Evolutionary conservation across 495 filamentous ascomycete species (phyloP), one percentile per base, ranked within the genome.

Genomic region (Terfezia boudieri): DNA sequence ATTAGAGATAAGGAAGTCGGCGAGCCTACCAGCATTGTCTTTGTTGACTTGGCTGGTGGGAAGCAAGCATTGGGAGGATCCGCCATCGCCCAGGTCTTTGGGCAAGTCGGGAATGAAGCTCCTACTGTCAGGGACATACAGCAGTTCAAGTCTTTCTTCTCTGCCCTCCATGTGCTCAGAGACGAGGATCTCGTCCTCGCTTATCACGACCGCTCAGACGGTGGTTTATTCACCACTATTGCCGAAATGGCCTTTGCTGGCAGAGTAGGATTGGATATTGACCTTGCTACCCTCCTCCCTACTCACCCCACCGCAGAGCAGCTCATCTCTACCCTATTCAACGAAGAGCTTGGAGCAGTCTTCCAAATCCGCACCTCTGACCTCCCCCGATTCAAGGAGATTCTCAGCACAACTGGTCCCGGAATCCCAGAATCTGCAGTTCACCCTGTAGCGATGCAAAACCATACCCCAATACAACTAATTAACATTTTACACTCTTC

Each of bases 241-340:
- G 83, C 79, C 10, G 90, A 98, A 67, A 96, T 96, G 90, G 92
- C 94, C 78, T 95, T 98, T 62, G 90, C 90, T 10, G 90, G 90
- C 32, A 80, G 90, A 48, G 93, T 87, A 61, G 92, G 92, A 56
- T 76, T 84, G 23, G 81, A 89, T 53, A 71, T 96, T 41, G 82
- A 84, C 75, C 69, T 95, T 57, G 88, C 94, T 64, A 75, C 72
- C 46, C 72, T 93, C 17, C 12, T 52, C 73, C 69, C 62, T 61
- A 63, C 41, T 71, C 64, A 4, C 14, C 4, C 41, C 12, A 46
- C 41, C 41, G 59, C 51, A 23, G 38, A 37, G 11, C 37, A 58
- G 50, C 64, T 92, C 50, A 67, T 92, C 4, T 77, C 82, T 53
- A 75, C 82, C 1, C 74, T 98, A 7, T 96, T 98, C 74, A 94